Evolutionary conservation across 257 asterid genomes (phyloP).

Genomic region (Solanum appendiculatum): DNA sequence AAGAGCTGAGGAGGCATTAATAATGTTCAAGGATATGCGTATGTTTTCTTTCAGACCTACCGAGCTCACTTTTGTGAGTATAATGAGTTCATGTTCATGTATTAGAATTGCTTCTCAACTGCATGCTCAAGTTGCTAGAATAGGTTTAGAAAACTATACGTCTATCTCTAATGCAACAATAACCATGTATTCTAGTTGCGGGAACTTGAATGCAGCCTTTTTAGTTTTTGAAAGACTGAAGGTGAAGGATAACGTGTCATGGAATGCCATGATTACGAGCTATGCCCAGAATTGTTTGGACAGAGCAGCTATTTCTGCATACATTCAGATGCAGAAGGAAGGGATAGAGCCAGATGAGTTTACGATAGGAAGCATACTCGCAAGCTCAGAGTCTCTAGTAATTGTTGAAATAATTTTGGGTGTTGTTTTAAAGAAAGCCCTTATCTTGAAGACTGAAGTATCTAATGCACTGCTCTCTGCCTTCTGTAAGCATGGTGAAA

Average conservation of each 20-base stretch:
- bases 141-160: slow-evolving; percentile 40
- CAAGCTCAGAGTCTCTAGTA: slow-evolving; percentile 31
- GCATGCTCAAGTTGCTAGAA: slow-evolving; percentile 46
- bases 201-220: slow-evolving; percentile 34
- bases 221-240: slow-evolving; percentile 31
- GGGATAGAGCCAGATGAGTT: slow-evolving; percentile 59
- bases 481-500: slow-evolving; percentile 36
- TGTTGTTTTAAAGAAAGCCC: slow-evolving; percentile 40
- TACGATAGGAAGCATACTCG: slow-evolving; percentile 66
- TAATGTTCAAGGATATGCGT: slow-evolving; percentile 49
- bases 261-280: slow-evolving; percentile 77
- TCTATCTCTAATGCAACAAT: slow-evolving; percentile 64
- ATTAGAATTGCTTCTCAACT: slow-evolving; percentile 37
- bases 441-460: slow-evolving; percentile 51
- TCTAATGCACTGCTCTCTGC: slow-evolving; percentile 70
- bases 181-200: slow-evolving; percentile 62
- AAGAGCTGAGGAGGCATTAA: slow-evolving; percentile 47
- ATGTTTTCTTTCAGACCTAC: slow-evolving; percentile 45
- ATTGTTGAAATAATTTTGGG: slow-evolving; percentile 58
- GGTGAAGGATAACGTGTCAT: slow-evolving; percentile 51
- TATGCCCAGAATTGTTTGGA: slow-evolving; percentile 36
- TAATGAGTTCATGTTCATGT: slow-evolving; percentile 48
- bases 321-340: slow-evolving; percentile 48
- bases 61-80: slow-evolving; percentile 57
- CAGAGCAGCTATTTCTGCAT: slow-evolving; percentile 32